phyloP scores from a whole-genome alignment of 208 protist genomes.

The Tritrichomonas musculus region DNA sequence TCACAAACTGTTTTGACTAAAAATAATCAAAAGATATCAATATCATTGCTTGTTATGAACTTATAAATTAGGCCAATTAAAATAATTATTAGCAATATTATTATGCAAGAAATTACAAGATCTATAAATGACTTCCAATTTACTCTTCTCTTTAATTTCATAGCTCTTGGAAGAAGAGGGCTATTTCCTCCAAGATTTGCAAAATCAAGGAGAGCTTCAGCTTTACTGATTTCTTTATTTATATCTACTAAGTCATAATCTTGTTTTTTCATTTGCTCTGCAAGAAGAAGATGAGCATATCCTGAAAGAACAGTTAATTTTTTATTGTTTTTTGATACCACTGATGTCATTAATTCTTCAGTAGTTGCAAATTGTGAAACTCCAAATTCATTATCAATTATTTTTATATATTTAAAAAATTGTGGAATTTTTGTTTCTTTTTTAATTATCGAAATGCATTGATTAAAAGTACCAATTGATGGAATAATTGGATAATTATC shows the following conservation, averaged over 20 bases:
- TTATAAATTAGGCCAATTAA: not conserved
- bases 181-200: not conserved
- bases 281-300: not conserved
- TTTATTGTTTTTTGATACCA: no score
- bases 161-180: not conserved
- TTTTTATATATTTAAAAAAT: no score
- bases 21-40: no score
- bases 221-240: slow-evolving; percentile 1
- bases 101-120: not conserved
- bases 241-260: not conserved
- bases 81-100: not conserved
- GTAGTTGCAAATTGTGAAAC: no score
- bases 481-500: no score
- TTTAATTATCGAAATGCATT: no score
- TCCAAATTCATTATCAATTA: no score
- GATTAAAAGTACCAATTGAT: no score
- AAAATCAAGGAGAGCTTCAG: not conserved
- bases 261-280: not conserved
- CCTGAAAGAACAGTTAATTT: not conserved
- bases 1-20: no score
- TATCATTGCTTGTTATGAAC: not conserved
- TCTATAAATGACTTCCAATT: not conserved
- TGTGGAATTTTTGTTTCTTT: no score
- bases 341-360: no score
- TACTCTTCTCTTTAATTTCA: not conserved